A percentile compares a stretch with the other conserved stretches of the same genome.
These are phyloP conservation scores for Suillus ampliporus DNA, from an alignment of 768 basidiomycete genomes.

Conservation along the genomic window DNA sequence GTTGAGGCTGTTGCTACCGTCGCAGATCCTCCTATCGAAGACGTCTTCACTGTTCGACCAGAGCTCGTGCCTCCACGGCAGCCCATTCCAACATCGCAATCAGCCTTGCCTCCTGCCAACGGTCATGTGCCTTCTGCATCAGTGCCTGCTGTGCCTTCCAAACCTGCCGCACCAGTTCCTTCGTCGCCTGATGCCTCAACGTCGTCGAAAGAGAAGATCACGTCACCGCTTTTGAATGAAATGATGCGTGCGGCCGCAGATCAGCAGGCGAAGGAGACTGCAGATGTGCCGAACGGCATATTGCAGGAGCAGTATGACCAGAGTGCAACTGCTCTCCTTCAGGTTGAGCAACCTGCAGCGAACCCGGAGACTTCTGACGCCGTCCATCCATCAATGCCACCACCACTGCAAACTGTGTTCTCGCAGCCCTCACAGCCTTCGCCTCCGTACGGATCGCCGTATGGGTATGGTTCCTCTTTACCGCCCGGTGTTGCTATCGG, in stretches of 20 bases:
- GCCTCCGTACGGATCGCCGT: constrained; percentile 72
- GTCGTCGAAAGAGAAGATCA: constrained; percentile 16
- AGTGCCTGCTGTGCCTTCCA: constrained; percentile 1
- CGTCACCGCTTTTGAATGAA: constrained; percentile 16
- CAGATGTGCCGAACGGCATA: constrained; percentile 20
- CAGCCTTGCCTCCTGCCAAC: constrained; percentile 32
- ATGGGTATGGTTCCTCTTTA: constrained; percentile 57
- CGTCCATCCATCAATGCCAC: constrained; percentile 44
- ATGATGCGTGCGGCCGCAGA: constrained; percentile 11
- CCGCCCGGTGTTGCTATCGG: constrained; percentile 79
- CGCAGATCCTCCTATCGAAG: constrained; percentile 52
- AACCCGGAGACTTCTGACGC: constrained; percentile 31
- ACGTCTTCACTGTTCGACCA: constrained; percentile 63
- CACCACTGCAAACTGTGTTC: constrained; percentile 51
- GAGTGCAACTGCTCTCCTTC: constrained; percentile 30
- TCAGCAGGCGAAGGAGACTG: constrained; percentile 19
- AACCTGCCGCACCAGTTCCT: constrained; percentile 17
- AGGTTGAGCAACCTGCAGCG: constrained; percentile 30
- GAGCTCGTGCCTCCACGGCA: constrained; percentile 43
- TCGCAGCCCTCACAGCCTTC: constrained; percentile 48
- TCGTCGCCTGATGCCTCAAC: constrained; percentile 16
- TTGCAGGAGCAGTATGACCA: constrained; percentile 36
- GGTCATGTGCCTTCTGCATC: constrained; percentile 3
- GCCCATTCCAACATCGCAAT: constrained; percentile 26
- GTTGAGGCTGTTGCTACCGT: constrained; percentile 31